A percentile compares a stretch with the other conserved stretches of the same genome.
phyloP scores from a whole-genome alignment of 2,329 filamentous ascomycete species.

The Penicillium decumbens region DNA sequence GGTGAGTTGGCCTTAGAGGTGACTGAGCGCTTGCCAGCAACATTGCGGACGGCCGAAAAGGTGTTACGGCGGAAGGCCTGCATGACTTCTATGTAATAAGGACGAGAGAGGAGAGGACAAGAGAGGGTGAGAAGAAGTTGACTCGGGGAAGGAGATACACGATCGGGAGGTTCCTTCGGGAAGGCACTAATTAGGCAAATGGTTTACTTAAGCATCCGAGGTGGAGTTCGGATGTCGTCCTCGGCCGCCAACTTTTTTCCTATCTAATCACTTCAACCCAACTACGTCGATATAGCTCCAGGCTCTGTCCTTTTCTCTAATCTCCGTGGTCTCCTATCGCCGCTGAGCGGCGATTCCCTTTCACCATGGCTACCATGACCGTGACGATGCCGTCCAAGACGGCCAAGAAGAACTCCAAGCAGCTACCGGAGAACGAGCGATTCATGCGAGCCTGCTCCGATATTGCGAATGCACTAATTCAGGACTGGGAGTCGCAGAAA shows the following conservation, averaged over 20 bases:
- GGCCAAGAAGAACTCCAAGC: constrained; percentile 63
- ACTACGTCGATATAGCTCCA: neutral
- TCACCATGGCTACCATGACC: constrained; percentile 58
- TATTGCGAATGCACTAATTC: constrained; percentile 86
- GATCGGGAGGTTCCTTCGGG: constrained; percentile 31
- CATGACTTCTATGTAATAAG: constrained; percentile 51
- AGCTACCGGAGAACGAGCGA: constrained; percentile 88
- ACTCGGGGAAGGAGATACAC: constrained; percentile 24
- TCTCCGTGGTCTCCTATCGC: constrained; percentile 1
- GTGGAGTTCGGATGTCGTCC: constrained; percentile 25
- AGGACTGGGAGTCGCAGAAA: constrained; percentile 80
- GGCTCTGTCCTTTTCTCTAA: neutral
- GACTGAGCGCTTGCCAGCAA: constrained; percentile 58
- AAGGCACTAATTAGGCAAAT: constrained; percentile 20
- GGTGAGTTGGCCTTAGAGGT: constrained; percentile 69
- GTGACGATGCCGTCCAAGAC: constrained; percentile 56
- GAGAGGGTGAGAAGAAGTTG: constrained; percentile 18
- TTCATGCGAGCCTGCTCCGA: constrained; percentile 93
- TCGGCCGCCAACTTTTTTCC: constrained; percentile 26
- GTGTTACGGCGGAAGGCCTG: constrained; percentile 75
- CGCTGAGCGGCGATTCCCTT: constrained; percentile 13
- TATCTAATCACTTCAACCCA: constrained; percentile 20
- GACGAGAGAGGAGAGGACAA: constrained; percentile 9
- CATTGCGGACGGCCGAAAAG: constrained; percentile 63
- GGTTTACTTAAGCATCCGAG: constrained; percentile 36